phyloP scores from a whole-genome alignment of 1,139 yeast species.

The Blastobotrys elegans region DNA sequence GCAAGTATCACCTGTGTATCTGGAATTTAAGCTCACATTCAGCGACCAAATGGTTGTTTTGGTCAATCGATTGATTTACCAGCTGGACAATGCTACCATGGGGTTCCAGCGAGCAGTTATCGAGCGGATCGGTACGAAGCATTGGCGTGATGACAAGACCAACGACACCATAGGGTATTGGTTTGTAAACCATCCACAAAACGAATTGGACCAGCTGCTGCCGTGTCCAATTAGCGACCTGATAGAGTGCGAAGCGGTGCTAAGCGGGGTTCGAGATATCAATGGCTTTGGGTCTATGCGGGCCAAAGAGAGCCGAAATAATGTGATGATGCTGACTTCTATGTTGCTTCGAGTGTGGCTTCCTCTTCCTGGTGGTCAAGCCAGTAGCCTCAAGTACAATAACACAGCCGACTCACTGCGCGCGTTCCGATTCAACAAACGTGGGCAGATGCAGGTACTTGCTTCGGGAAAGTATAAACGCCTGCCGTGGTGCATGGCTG shows the following conservation, averaged over 20 bases:
- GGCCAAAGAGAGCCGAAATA: no score
- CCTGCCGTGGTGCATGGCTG: not conserved
- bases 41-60: not conserved
- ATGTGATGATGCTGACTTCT: no score
- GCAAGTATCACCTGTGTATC: not conserved
- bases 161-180: not conserved
- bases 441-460: not conserved
- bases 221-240: no score
- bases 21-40: no score
- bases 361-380: no score
- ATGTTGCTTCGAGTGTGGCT: no score
- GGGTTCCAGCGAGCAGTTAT: not conserved
- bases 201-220: not conserved
- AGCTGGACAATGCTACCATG: not conserved
- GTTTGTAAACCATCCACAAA: not conserved
- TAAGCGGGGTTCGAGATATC: no score
- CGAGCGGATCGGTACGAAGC: not conserved
- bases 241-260: no score
- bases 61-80: not conserved
- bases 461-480: no score
- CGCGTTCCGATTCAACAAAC: not conserved
- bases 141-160: not conserved
- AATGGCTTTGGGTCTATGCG: no score
- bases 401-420: not conserved
- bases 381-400: not conserved